phyloP scores from a whole-genome alignment of 1,284 basidiomycete species.

The Salmacisia buchloeana region DNA sequence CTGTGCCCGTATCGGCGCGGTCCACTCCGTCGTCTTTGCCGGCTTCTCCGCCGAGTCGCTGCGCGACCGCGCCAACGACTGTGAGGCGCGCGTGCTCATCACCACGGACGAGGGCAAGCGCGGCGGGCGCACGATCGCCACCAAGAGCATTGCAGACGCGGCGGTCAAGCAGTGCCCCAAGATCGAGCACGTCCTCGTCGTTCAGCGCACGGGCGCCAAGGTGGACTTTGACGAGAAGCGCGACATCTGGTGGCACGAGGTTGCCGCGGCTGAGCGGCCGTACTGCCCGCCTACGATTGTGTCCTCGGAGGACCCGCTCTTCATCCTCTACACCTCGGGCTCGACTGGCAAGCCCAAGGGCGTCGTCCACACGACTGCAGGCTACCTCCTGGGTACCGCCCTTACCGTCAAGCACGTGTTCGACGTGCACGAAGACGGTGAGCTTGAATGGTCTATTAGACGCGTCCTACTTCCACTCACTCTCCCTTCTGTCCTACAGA shows the following conservation, averaged over 20 bases:
- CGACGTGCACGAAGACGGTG: slow-evolving; percentile 72
- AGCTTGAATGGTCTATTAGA: not conserved
- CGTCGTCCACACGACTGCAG: slow-evolving; percentile 90
- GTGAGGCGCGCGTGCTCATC: slow-evolving; percentile 80
- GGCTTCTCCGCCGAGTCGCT: slow-evolving; percentile 96
- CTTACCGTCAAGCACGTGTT: slow-evolving; percentile 95
- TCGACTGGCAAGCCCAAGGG: slow-evolving; percentile 96
- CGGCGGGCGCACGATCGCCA: slow-evolving; percentile 91
- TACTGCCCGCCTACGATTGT: slow-evolving; percentile 86
- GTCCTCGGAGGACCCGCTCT: slow-evolving; percentile 85
- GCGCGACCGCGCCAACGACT: slow-evolving; percentile 86
- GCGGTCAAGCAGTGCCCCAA: slow-evolving; percentile 77
- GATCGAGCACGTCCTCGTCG: slow-evolving; percentile 86
- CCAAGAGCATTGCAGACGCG: slow-evolving; percentile 86
- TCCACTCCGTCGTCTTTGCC: slow-evolving; percentile 98
- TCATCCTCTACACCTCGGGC: slow-evolving; percentile 92
- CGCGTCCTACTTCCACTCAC: not conserved
- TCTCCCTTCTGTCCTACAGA: slow-evolving; percentile 17
- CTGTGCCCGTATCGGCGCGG: slow-evolving; percentile 90
- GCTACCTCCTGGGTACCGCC: slow-evolving; percentile 81
- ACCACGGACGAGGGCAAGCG: slow-evolving; percentile 92
- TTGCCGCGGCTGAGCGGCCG: slow-evolving; percentile 71
- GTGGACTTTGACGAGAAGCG: slow-evolving; percentile 78
- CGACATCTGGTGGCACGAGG: slow-evolving; percentile 97
- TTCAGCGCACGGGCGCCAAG: slow-evolving; percentile 75